These are phyloP conservation scores for Ophiostoma quercus DNA, from an alignment of 2,329 filamentous ascomycete species.

Conservation along the genomic window DNA sequence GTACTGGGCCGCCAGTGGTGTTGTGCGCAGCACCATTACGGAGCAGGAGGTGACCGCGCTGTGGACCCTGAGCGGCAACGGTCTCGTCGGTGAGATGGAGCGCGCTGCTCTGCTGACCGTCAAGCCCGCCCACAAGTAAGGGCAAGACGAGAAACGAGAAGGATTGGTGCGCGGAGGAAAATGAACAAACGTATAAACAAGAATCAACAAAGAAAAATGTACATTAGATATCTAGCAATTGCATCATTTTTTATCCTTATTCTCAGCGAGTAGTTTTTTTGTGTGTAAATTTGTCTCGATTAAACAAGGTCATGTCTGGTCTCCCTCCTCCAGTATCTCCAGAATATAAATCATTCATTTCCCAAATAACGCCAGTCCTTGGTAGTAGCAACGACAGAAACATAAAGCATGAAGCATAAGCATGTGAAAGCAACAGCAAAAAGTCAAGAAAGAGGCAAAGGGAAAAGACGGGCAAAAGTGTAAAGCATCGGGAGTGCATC, in stretches of 20 bases:
- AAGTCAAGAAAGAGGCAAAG: not conserved
- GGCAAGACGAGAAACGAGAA: conserved; percentile 1
- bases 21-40: conserved; percentile 65
- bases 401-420: not conserved
- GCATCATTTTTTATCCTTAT: not conserved
- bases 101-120: conserved; percentile 51
- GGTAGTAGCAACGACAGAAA: not conserved
- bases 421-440: not conserved
- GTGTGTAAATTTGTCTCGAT: not conserved
- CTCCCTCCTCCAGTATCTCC: conserved; percentile 9
- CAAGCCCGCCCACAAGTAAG: conserved; percentile 8
- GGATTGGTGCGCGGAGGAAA: not conserved
- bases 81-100: conserved; percentile 82
- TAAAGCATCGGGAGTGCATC: not conserved
- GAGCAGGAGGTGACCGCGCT: conserved; percentile 69
- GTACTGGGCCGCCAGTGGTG: conserved; percentile 85
- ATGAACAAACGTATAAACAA: not conserved
- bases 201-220: conserved; percentile 10
- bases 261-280: not conserved
- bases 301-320: conserved; percentile 4
- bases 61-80: conserved; percentile 76
- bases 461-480: not conserved
- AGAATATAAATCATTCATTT: conserved; percentile 5
- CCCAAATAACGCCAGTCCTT: conserved; percentile 14
- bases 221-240: conserved; percentile 15